Percentiles rank a stretch among this genome's conserved stretches.
These are phyloP conservation scores for Pinus tabuliformis DNA, from an alignment of 75 land plant genomes.

Conservation along the genomic window DNA sequence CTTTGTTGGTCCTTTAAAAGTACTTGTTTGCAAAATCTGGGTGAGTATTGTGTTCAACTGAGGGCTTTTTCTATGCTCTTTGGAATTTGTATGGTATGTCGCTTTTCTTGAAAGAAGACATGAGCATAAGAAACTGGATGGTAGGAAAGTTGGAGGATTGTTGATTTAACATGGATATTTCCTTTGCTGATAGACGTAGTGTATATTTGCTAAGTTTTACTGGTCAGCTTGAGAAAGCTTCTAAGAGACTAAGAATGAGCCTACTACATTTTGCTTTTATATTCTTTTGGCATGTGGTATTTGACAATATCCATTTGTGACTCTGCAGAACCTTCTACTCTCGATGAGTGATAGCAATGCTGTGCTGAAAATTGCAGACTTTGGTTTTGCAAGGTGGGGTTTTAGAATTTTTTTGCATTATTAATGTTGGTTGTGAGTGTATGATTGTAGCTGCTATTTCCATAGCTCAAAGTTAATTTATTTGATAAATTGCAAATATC, in stretches of 20 bases:
- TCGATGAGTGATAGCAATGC: constrained; percentile 28
- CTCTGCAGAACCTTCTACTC: constrained; percentile 56
- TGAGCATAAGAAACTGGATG: not conserved
- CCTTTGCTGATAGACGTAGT: not conserved
- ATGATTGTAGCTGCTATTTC: not conserved
- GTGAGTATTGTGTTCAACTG: too few relatives aligned
- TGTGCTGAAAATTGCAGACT: constrained; percentile 62
- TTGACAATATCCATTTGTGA: not conserved
- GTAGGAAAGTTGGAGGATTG: not conserved
- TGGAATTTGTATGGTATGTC: not conserved
- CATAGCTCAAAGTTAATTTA: too few relatives aligned
- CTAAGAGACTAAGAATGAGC: not conserved
- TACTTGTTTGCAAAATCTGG: too few relatives aligned
- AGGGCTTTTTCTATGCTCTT: not conserved
- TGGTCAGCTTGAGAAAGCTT: not conserved
- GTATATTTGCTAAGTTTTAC: not conserved
- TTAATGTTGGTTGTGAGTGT: not conserved
- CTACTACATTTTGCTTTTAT: not conserved
- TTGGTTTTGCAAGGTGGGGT: constrained; percentile 61
- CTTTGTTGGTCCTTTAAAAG: too few relatives aligned
- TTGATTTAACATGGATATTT: not conserved
- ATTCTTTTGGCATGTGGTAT: not conserved
- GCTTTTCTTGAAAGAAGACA: not conserved
- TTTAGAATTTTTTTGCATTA: not conserved
- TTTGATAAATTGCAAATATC: too few relatives aligned